Conservation (phyloP, 1,139 yeast species). For the Sugiyamaella japonica region DNA sequence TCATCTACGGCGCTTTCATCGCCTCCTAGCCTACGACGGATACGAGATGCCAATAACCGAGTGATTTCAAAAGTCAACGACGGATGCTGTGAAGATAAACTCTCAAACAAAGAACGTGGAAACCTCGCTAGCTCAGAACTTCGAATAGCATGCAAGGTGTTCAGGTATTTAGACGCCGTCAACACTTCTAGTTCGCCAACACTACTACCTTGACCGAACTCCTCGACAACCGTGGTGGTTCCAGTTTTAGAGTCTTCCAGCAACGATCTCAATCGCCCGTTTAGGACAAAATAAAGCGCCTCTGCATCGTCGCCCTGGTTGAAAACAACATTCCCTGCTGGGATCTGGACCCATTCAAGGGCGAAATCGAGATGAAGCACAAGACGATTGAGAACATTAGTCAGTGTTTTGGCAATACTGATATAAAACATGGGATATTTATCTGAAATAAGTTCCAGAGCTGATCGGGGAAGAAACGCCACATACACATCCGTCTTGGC, state of each 20-base stretch:
- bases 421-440: conserved; percentile 73
- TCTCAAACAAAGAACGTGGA: conserved; percentile 85
- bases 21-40: conserved; percentile 38
- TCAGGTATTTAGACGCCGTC: conserved; percentile 73
- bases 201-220: conserved; percentile 91
- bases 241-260: conserved; percentile 37
- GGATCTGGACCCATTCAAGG: conserved; percentile 88
- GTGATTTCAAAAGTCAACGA: conserved; percentile 89
- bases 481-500: conserved; percentile 62
- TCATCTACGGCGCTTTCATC: conserved; percentile 19
- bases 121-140: conserved; percentile 93
- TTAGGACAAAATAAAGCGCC: conserved; percentile 86
- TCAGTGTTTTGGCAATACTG: conserved; percentile 72
- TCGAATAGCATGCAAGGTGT: conserved; percentile 81
- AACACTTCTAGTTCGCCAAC: conserved; percentile 94
- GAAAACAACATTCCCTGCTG: conserved; percentile 79
- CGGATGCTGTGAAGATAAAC: conserved; percentile 81
- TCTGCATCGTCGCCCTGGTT: conserved; percentile 86
- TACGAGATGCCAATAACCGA: conserved; percentile 78
- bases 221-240: conserved; percentile 55
- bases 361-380: conserved; percentile 83
- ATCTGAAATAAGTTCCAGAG: conserved; percentile 68
- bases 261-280: conserved; percentile 82
- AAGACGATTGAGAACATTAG: conserved; percentile 63
- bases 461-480: conserved; percentile 66